These are phyloP conservation scores for Trichophyton verrucosum DNA, from an alignment of 2,329 filamentous ascomycete genomes.

Conservation along the genomic window DNA sequence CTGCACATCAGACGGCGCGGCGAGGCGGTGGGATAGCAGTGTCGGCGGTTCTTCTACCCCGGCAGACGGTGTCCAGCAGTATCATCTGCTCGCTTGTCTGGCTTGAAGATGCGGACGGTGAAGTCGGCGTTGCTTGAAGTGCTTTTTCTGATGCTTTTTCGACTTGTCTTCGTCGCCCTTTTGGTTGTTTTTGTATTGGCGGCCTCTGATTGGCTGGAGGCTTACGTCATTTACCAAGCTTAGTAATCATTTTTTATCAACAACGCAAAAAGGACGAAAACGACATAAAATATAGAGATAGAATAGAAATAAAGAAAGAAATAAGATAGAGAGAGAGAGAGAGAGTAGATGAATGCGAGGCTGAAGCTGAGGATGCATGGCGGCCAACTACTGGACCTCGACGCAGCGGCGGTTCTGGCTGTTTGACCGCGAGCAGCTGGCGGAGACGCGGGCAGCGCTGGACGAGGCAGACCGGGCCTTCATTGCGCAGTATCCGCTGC, in stretches of 20 bases:
- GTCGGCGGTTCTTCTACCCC: not conserved
- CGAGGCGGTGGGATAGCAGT: not conserved
- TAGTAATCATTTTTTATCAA: not conserved
- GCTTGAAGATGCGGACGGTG: too few relatives aligned
- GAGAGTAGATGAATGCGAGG: not conserved
- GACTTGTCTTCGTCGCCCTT: not conserved
- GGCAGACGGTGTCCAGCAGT: not conserved
- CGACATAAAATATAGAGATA: too few relatives aligned
- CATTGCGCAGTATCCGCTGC: slow-evolving; percentile 67
- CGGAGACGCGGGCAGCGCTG: slow-evolving; percentile 60
- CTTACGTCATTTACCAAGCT: not conserved
- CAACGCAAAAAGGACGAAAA: too few relatives aligned
- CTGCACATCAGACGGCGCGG: not conserved
- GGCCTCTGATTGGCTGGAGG: not conserved
- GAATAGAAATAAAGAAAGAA: not conserved
- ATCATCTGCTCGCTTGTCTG: not conserved
- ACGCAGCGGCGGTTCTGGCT: slow-evolving; percentile 85
- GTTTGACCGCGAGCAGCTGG: slow-evolving; percentile 70
- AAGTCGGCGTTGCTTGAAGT: not conserved
- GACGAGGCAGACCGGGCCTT: slow-evolving; percentile 63
- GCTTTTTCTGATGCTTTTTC: not conserved
- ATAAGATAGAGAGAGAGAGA: not conserved
- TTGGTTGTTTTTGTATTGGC: not conserved
- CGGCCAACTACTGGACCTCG: slow-evolving; percentile 93
- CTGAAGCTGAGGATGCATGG: slow-evolving; percentile 46